Percentiles rank a stretch among this genome's conserved stretches.
phyloP scores from a whole-genome alignment of 345 rosid genomes.

The Cardamine resedifolia region DNA sequence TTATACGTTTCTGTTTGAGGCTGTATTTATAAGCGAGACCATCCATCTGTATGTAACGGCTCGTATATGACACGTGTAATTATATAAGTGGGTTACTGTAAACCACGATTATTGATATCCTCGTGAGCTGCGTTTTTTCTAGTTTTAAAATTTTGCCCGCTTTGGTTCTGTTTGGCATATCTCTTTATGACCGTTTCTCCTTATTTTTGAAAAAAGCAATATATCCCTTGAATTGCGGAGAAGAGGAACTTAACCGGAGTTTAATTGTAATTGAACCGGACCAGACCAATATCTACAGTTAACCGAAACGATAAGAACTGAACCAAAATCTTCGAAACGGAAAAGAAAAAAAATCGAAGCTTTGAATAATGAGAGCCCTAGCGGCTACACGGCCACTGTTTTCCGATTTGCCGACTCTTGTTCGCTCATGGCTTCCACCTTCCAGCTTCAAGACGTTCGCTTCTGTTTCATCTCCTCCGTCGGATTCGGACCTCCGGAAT shows the following conservation, averaged over 20 bases:
- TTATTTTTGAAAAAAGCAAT: constrained; percentile 5
- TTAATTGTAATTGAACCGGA: not conserved
- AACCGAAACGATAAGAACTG: constrained; percentile 28
- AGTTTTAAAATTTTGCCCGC: constrained; percentile 43
- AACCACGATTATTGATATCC: constrained; percentile 23
- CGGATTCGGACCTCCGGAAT: constrained; percentile 45
- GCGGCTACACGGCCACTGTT: constrained; percentile 42
- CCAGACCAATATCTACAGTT: not conserved
- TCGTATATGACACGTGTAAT: constrained; percentile 28
- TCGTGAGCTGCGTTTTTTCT: constrained; percentile 19
- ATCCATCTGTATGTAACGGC: constrained; percentile 27
- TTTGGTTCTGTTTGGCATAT: constrained; percentile 12
- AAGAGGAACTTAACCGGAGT: not conserved
- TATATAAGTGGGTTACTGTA: constrained; percentile 15
- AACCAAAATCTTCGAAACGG: not conserved
- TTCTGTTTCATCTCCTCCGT: constrained; percentile 33
- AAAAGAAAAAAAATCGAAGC: not conserved
- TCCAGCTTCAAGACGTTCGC: constrained; percentile 43
- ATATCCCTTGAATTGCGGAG: constrained; percentile 15
- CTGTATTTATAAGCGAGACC: constrained; percentile 32
- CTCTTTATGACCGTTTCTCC: constrained; percentile 19
- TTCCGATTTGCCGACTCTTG: constrained; percentile 34
- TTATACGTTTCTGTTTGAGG: not conserved
- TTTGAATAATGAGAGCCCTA: constrained; percentile 43
- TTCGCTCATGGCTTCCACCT: constrained; percentile 39